Evolutionary conservation across 306 rosid genomes (phyloP).

Genomic region (Luffa acutangula): DNA sequence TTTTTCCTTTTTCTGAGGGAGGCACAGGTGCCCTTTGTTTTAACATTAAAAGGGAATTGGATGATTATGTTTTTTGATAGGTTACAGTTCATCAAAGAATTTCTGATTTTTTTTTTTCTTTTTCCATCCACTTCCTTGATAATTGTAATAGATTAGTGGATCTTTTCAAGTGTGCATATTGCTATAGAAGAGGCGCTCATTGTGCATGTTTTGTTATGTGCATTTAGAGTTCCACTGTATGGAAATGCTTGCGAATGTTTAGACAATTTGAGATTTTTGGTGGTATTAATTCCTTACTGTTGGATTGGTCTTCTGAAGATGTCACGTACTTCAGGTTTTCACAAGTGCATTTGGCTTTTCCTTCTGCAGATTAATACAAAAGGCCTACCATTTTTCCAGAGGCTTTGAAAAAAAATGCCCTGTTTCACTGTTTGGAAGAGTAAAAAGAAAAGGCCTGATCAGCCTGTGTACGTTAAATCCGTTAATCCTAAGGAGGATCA

Average conservation of each 20-base stretch:
- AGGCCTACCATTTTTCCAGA: slow-evolving; percentile 8
- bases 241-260: background rate
- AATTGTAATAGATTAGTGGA: background rate
- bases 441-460: slow-evolving; percentile 78
- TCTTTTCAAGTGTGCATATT: background rate
- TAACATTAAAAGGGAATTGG: background rate
- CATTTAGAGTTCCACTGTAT: background rate
- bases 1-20: slow-evolving; percentile 2
- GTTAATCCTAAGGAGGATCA: slow-evolving; percentile 34
- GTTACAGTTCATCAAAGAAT: background rate
- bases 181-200: background rate
- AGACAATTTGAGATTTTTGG: background rate
- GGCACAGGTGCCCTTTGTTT: background rate
- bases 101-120: background rate
- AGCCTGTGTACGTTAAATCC: slow-evolving; percentile 28
- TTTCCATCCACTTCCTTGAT: background rate
- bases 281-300: background rate
- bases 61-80: background rate
- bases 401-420: slow-evolving; percentile 48
- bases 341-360: slow-evolving; percentile 9
- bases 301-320: background rate
- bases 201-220: background rate
- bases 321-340: background rate
- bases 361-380: slow-evolving; percentile 29
- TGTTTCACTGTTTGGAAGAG: slow-evolving; percentile 80